phyloP scores from a whole-genome alignment of 2,329 filamentous ascomycete genomes.

The Neoarthrinium moseri region DNA sequence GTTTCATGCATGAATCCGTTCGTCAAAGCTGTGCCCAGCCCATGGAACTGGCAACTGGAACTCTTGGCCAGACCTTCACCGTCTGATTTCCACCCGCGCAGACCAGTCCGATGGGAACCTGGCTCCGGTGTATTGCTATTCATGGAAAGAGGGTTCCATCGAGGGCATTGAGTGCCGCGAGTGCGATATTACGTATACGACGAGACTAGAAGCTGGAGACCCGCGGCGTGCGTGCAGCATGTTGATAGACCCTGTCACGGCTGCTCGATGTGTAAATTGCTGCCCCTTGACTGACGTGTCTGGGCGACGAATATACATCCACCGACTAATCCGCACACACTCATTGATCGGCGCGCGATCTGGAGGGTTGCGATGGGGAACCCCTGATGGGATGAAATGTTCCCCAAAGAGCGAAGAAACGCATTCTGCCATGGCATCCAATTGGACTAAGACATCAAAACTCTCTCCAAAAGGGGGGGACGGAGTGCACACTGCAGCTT shows the following conservation, averaged over 20 bases:
- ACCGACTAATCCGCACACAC: not conserved
- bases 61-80: not conserved
- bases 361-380: constrained; percentile 1
- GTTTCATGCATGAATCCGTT: not conserved
- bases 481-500: constrained; percentile 4
- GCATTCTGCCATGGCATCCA: not conserved
- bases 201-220: constrained; percentile 5
- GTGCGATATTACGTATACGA: not conserved
- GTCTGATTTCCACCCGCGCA: not conserved
- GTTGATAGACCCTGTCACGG: constrained; percentile 1
- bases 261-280: constrained; percentile 1
- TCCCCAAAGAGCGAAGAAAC: not conserved
- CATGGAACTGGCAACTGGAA: not conserved
- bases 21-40: not conserved
- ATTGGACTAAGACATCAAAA: not conserved
- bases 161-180: no score
- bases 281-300: constrained; percentile 3
- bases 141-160: constrained; percentile 3
- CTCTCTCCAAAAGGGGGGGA: not conserved
- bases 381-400: not conserved
- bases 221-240: not conserved
- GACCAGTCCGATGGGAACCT: not conserved
- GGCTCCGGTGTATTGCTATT: not conserved
- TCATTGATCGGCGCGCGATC: not conserved
- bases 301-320: constrained; percentile 1